Evolutionary conservation across 2,329 filamentous ascomycete species (phyloP).

Genomic region (Aspergillus aculeatinus): DNA sequence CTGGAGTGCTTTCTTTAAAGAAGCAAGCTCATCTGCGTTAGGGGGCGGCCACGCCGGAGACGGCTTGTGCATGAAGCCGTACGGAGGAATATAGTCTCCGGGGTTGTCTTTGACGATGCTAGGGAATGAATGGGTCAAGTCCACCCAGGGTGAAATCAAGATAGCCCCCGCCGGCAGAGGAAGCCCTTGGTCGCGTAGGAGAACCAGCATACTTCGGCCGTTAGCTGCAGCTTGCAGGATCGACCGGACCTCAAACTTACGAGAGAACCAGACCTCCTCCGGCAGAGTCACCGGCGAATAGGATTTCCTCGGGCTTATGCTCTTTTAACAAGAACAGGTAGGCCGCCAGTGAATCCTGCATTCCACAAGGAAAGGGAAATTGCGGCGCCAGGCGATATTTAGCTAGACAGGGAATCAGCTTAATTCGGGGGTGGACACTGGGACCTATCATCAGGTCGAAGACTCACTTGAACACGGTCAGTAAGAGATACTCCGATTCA

Average conservation of each 20-base stretch:
- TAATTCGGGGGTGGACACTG: neutral
- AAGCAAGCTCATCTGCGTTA: slow-evolving; percentile 68
- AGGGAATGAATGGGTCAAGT: slow-evolving; percentile 92
- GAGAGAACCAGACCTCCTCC: slow-evolving; percentile 85
- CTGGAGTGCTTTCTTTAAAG: slow-evolving; percentile 49
- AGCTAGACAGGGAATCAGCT: slow-evolving; percentile 40
- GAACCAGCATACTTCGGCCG: slow-evolving; percentile 63
- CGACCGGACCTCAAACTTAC: slow-evolving; percentile 25
- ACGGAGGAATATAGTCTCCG: slow-evolving; percentile 82
- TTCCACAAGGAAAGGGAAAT: slow-evolving; percentile 90
- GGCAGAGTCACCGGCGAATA: slow-evolving; percentile 89
- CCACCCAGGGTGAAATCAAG: slow-evolving; percentile 92
- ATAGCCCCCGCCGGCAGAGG: slow-evolving; percentile 87
- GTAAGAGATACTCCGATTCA: slow-evolving; percentile 2
- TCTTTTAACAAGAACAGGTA: slow-evolving; percentile 78
- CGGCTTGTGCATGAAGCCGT: slow-evolving; percentile 88
- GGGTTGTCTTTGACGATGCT: slow-evolving; percentile 72
- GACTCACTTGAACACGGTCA: slow-evolving; percentile 27
- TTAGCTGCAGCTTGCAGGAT: slow-evolving; percentile 20
- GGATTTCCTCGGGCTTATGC: slow-evolving; percentile 76
- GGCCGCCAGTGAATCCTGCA: slow-evolving; percentile 84
- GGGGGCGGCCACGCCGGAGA: slow-evolving; percentile 91
- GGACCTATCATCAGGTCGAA: neutral
- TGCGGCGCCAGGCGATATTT: slow-evolving; percentile 86
- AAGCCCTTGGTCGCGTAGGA: slow-evolving; percentile 76